Conservation (phyloP, 2,329 filamentous ascomycete species). For the Nemania abortiva region DNA sequence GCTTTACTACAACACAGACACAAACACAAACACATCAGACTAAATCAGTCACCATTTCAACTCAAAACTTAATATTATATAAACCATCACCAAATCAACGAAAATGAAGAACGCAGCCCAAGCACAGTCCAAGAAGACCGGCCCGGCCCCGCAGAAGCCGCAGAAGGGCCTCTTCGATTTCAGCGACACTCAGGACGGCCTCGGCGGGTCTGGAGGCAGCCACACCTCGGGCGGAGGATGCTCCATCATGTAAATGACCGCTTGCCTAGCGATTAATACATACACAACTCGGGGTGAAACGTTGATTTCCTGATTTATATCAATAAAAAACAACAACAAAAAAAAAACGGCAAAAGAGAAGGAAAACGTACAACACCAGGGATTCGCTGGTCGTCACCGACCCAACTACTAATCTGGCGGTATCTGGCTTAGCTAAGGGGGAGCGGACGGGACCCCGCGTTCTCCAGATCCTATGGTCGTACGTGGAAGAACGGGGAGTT, state of each 20-base stretch:
- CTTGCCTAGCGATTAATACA: background rate
- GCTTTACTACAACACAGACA: background rate
- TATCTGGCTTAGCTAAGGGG: no score
- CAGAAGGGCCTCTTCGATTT: constrained; percentile 35
- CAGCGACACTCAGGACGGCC: constrained; percentile 8
- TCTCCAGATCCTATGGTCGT: no score
- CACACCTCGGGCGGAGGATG: background rate
- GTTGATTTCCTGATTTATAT: background rate
- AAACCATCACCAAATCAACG: background rate
- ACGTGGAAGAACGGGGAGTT: background rate
- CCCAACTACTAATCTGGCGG: no score
- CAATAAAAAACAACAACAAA: no score
- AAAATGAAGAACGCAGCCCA: constrained; percentile 30
- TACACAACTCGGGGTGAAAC: background rate
- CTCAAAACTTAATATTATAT: background rate
- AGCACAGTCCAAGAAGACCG: constrained; percentile 20
- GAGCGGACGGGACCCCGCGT: no score
- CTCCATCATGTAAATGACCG: constrained; percentile 21
- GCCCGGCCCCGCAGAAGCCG: background rate
- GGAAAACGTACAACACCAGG: background rate
- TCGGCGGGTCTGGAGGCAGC: constrained; percentile 2
- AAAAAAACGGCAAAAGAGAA: background rate
- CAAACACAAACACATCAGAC: background rate
- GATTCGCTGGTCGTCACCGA: no score
- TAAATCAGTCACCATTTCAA: background rate